Conservation (phyloP, 805 yeast genomes). For the Brettanomyces anomalus region DNA sequence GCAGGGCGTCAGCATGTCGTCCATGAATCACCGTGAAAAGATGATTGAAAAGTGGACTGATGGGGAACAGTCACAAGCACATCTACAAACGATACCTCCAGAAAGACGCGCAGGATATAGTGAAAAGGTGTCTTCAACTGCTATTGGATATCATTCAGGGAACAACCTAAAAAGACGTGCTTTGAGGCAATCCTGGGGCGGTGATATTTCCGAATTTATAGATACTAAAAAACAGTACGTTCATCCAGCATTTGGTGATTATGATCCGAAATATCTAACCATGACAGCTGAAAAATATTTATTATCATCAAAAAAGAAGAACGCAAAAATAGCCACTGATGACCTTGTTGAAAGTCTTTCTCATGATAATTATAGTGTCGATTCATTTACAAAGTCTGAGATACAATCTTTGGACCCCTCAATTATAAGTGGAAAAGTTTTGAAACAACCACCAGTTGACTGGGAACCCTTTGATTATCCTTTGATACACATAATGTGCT, state of each 20-base stretch:
- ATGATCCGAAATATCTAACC: conserved; percentile 42
- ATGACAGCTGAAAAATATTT: conserved; percentile 54
- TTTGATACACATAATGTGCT: conserved; percentile 59
- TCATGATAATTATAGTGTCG: conserved; percentile 19
- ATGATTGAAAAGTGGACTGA: conserved; percentile 84
- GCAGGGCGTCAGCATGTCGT: conserved; percentile 64
- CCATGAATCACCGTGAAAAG: conserved; percentile 54
- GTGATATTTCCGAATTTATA: conserved; percentile 25
- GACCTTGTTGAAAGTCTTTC: conserved; percentile 7
- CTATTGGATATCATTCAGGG: conserved; percentile 12
- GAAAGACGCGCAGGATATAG: conserved; percentile 42
- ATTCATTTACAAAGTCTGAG: conserved; percentile 6
- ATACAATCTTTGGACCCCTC: conserved; percentile 46
- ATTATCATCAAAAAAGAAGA: conserved; percentile 10
- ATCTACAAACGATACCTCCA: conserved; percentile 42
- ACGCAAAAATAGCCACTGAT: background rate
- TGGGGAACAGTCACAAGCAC: conserved; percentile 42
- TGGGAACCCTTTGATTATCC: conserved; percentile 85
- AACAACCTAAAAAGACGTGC: conserved; percentile 27
- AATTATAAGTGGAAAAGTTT: conserved; percentile 63
- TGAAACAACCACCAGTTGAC: conserved; percentile 85
- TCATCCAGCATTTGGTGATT: conserved; percentile 14
- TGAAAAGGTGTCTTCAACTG: background rate
- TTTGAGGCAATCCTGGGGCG: conserved; percentile 30
- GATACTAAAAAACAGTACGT: conserved; percentile 7